phyloP scores from a whole-genome alignment of 1,139 yeast species.

The Suhomyces terraborum region DNA sequence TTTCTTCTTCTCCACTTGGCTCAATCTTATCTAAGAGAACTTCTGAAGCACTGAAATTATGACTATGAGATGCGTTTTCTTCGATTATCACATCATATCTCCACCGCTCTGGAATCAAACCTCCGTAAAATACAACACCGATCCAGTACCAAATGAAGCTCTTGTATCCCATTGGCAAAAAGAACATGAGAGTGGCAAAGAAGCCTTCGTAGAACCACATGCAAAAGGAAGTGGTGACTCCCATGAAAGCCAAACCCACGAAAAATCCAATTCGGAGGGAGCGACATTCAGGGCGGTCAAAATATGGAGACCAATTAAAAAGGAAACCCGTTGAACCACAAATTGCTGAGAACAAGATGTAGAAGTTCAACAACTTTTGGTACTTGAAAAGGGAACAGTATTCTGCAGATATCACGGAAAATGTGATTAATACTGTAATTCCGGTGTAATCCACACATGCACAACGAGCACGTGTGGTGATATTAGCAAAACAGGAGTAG shows the following conservation, averaged over 20 bases:
- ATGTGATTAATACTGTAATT: constrained; percentile 84
- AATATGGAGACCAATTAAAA: constrained; percentile 88
- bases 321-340: constrained; percentile 74
- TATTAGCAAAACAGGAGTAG: constrained; percentile 73
- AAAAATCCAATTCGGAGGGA: constrained; percentile 82
- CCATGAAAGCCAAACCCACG: constrained; percentile 75
- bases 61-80: constrained; percentile 34
- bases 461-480: constrained; percentile 65
- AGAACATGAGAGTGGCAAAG: constrained; percentile 50
- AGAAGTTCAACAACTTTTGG: constrained; percentile 49
- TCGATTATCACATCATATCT: constrained; percentile 62
- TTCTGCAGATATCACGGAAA: constrained; percentile 86
- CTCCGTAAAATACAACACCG: constrained; percentile 88
- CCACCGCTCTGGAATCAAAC: constrained; percentile 88
- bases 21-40: constrained; percentile 41
- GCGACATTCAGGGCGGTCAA: constrained; percentile 85
- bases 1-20: constrained; percentile 49
- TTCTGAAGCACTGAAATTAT: constrained; percentile 29
- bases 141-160: constrained; percentile 71
- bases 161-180: constrained; percentile 61
- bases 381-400: constrained; percentile 72
- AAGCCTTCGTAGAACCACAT: constrained; percentile 61
- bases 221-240: constrained; percentile 64
- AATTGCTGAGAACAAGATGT: constrained; percentile 60
- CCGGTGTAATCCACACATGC: constrained; percentile 97